Percentiles rank a stretch among this genome's conserved stretches.
These are phyloP conservation scores for Skeletonema potamos DNA, from an alignment of 108 stramenopile genomes.

Conservation along the genomic window DNA sequence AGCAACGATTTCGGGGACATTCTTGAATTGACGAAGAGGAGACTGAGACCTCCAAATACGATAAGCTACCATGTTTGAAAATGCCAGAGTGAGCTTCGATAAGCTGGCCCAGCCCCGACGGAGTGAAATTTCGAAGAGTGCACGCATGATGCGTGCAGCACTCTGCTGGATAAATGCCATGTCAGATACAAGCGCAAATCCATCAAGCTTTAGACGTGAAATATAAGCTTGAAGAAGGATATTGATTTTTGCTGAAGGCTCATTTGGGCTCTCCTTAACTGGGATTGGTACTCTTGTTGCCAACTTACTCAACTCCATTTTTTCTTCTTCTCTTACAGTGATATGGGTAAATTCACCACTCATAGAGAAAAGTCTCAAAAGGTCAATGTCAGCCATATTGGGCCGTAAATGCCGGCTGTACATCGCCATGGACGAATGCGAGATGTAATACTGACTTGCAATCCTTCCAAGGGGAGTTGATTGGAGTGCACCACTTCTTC, in stretches of 20 bases:
- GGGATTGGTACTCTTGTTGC: constrained; percentile 97
- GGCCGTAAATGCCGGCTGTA: constrained; percentile 95
- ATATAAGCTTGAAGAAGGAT: constrained; percentile 98
- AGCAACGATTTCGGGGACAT: constrained; percentile 90
- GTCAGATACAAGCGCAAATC: constrained; percentile 97
- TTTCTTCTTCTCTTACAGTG: constrained; percentile 97
- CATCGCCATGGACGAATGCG: constrained; percentile 94
- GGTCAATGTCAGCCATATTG: constrained; percentile 97
- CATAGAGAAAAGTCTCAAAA: constrained; percentile 94
- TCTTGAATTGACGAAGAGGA: constrained; percentile 95
- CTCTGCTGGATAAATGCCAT: constrained; percentile 99
- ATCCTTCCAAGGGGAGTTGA: constrained; percentile 95
- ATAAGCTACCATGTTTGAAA: constrained; percentile 95
- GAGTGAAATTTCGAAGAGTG: constrained; percentile 95
- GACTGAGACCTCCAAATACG: constrained; percentile 95
- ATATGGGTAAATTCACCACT: constrained; percentile 97
- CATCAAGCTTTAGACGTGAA: constrained; percentile 95
- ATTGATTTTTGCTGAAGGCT: constrained; percentile 96
- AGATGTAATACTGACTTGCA: constrained; percentile 97
- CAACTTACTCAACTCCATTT: constrained; percentile 94
- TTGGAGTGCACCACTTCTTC: constrained; percentile 89
- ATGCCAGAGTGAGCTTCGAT: constrained; percentile 85
- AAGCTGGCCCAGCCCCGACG: constrained; percentile 94
- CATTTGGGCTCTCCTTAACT: constrained; percentile 93
- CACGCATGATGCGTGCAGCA: constrained; percentile 95